Conservation (phyloP, 2,329 filamentous ascomycete species). For the Fusarium euwallaceae region DNA sequence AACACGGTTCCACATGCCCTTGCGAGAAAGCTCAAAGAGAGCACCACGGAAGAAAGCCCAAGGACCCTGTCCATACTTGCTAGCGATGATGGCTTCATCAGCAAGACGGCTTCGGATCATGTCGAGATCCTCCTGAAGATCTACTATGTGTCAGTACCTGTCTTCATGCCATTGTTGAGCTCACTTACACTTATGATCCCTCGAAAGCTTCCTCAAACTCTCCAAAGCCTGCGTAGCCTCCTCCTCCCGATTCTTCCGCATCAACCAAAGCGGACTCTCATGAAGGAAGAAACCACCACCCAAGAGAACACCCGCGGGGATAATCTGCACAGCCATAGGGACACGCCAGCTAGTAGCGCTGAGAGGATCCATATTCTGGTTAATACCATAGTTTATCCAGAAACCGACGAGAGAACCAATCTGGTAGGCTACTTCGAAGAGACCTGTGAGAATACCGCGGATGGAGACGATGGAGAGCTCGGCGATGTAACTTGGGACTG, state of each 20-base stretch:
- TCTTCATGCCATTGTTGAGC: too few relatives aligned
- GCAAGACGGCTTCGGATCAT: constrained; percentile 57
- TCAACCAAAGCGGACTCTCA: constrained; percentile 58
- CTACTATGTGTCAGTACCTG: constrained; percentile 30
- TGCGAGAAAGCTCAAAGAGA: constrained; percentile 51
- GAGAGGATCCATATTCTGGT: constrained; percentile 52
- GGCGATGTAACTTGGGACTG: constrained; percentile 73
- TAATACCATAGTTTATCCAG: constrained; percentile 62
- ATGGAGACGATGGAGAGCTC: constrained; percentile 71
- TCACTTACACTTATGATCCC: constrained; percentile 52
- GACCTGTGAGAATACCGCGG: constrained; percentile 68
- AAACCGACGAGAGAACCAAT: constrained; percentile 66
- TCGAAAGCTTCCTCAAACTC: constrained; percentile 59
- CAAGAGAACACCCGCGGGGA: constrained; percentile 60
- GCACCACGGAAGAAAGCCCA: constrained; percentile 54
- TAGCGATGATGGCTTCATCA: constrained; percentile 52
- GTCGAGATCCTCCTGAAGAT: constrained; percentile 63
- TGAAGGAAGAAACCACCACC: constrained; percentile 59
- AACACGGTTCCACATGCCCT: constrained; percentile 58
- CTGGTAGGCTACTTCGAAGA: constrained; percentile 67
- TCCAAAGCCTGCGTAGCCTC: constrained; percentile 50
- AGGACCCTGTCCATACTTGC: constrained; percentile 49
- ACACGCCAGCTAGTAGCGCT: constrained; percentile 60
- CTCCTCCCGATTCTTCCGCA: constrained; percentile 51
- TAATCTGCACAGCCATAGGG: constrained; percentile 61